Percentiles rank a stretch among this genome's conserved stretches.
Conservation (phyloP, 129 eudicot genomes). For the Oenanthe sinensis region DNA sequence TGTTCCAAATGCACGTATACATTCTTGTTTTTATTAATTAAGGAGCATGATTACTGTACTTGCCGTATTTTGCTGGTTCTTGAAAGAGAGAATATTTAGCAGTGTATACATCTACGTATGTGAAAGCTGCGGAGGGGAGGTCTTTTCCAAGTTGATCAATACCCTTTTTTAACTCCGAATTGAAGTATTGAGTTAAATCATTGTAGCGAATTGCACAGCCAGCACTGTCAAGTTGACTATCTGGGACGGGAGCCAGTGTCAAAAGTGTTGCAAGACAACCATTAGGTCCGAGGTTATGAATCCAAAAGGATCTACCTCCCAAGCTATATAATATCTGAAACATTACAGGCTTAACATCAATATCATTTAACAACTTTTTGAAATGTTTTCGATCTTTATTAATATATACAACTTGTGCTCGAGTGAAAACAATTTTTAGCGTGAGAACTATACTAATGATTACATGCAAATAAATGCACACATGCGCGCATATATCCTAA, state of each 20-base stretch:
- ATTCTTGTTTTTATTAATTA: not conserved
- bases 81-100: constrained; percentile 3
- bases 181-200: too few relatives aligned
- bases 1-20: too few relatives aligned
- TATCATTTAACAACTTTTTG: not conserved
- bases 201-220: too few relatives aligned
- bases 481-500: too few relatives aligned
- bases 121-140: not conserved
- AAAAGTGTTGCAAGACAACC: constrained; percentile 1
- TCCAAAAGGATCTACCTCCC: constrained; percentile 16
- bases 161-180: not conserved
- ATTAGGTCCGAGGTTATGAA: constrained; percentile 9
- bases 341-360: not conserved
- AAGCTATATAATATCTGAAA: not conserved
- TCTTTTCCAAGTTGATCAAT: not conserved
- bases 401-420: too few relatives aligned
- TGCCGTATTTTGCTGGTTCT: not conserved
- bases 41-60: not conserved
- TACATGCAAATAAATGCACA: too few relatives aligned
- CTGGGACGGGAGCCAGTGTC: not conserved
- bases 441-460: not conserved
- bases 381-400: too few relatives aligned
- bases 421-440: not conserved
- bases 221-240: not conserved
- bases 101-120: constrained; percentile 7